Evolutionary conservation across 495 filamentous ascomycete species (phyloP), one percentile per base, ranked within the genome.

Genomic region (Tuber magnatum): DNA sequence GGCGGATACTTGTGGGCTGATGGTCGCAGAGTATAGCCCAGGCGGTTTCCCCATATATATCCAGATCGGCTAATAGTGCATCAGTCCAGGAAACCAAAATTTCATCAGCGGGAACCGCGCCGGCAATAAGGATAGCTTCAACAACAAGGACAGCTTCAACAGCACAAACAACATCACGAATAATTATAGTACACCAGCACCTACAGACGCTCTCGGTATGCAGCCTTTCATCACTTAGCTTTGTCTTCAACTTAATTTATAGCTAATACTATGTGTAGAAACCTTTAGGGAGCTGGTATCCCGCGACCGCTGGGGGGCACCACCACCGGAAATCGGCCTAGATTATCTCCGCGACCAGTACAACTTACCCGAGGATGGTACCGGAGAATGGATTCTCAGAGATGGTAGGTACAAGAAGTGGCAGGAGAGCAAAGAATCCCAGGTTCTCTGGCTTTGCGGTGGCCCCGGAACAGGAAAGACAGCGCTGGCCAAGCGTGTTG

Each of bases 41-140:
- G 6, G 20, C 5, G 0, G 20, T 22, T 7, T 22, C 8, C 7
- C 44, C 22, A 22, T 3, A 22, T 48, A 7, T 0, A 24, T 22
- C 20, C 1, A 24, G 44, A 22, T 48, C 18, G 44, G 44, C 44
- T 48, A 48, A 48, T 22, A 24, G 44, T 0, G 20, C 44, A 48
- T 48, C 5, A 48, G 43, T 44, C 2, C n/a, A n/a, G n/a, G n/a
- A n/a, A n/a, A n/a, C 9, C 1, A 1, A 16, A 16, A 14, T 18
- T 0, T 5, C 2, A 16, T 4, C 0, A 48, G 0, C 44, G 43
- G 5, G 16, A 48, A n/a, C 6, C 8, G 24, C 22, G 8, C 48
- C 0, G n/a, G n/a, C 48, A 0, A 1, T 8, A 24, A 9, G 3
- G 8, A 3, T 9, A 0, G 0, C 8, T n/a, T 24, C 0, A 24